phyloP scores from a whole-genome alignment of 1,284 basidiomycete species.

The Irpex sp. region DNA sequence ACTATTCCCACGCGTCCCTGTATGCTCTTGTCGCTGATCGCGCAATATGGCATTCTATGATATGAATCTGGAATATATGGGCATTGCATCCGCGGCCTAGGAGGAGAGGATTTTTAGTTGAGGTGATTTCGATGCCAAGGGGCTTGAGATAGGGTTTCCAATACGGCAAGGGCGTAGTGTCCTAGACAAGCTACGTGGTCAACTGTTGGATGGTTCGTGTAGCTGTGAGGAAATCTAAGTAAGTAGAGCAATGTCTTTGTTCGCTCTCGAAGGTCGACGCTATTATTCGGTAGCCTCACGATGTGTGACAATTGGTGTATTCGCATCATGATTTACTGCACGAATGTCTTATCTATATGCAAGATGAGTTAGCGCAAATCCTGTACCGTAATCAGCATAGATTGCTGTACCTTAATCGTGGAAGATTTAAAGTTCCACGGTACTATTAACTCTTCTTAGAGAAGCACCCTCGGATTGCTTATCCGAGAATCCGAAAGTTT shows the following conservation, averaged over 20 bases:
- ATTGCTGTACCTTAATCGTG: neutral
- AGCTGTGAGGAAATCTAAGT: neutral
- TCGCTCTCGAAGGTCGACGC: too few relatives aligned
- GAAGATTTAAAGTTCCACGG: neutral
- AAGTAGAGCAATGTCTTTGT: too few relatives aligned
- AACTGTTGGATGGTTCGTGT: neutral
- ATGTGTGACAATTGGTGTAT: too few relatives aligned
- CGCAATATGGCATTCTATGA: neutral
- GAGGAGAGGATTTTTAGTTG: neutral
- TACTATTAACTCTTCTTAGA: neutral
- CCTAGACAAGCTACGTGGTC: neutral
- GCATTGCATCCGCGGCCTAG: neutral
- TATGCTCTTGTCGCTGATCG: neutral
- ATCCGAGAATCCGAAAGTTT: neutral
- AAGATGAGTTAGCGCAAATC: neutral
- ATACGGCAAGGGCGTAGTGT: neutral
- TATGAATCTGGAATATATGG: neutral
- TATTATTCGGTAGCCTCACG: too few relatives aligned
- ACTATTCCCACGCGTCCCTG: neutral
- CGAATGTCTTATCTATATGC: neutral
- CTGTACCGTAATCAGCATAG: neutral
- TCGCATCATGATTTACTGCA: neutral
- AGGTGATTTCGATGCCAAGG: too few relatives aligned
- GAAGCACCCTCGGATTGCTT: neutral
- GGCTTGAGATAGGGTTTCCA: neutral